Evolutionary conservation across 2,329 filamentous ascomycete genomes (phyloP), one percentile per base, ranked within the genome.

Genomic region (Ophiostoma sp.): DNA sequence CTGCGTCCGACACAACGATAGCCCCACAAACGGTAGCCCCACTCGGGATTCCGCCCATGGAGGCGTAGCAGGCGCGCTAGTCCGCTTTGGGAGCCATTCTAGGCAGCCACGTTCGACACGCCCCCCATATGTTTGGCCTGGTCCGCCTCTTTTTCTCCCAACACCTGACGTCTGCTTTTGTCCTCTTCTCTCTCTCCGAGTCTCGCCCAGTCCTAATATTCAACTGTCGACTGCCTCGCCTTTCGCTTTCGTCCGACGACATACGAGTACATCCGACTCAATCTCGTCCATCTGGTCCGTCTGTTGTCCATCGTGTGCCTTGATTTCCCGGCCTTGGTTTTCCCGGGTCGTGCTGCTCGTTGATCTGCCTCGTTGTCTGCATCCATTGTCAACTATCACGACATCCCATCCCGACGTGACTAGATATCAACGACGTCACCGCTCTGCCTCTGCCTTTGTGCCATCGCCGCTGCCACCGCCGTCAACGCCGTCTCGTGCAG

Each of bases 81-180:
- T n/a, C 72, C 65, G 0, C 5, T 70, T 71, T 58, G 40, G 70
- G 70, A 12, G 2, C 42, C 7, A 70, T 69, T 73, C 65, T 73
- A 73, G 72, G 72, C 72, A 73, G 62, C 72, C 69, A 70, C 69
- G 60, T 70, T 72, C 68, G 65, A 65, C 67, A 49, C 64, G 68
- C 68, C 67, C 70, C 67, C 69, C 69, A 70, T 71, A 70, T 71
- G 67, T 64, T 42, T 64, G 40, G 40, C 11, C 12, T 11, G n/a
- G 69, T 64, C 42, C 55, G 49, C 52, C 40, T 18, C 63, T 49
- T 65, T 67, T 58, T 55, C 58, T 67, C n/a, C 5, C 18, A 12
- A 52, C 47, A 45, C 42, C 42, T 52, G 47, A 18, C 49, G n/a
- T 45, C 12, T 64, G 41, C 11, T 40, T 66, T 68, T 66, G 38